phyloP scores from a whole-genome alignment of 2,329 filamentous ascomycete species.

The Aspergillus aculeatinus region DNA sequence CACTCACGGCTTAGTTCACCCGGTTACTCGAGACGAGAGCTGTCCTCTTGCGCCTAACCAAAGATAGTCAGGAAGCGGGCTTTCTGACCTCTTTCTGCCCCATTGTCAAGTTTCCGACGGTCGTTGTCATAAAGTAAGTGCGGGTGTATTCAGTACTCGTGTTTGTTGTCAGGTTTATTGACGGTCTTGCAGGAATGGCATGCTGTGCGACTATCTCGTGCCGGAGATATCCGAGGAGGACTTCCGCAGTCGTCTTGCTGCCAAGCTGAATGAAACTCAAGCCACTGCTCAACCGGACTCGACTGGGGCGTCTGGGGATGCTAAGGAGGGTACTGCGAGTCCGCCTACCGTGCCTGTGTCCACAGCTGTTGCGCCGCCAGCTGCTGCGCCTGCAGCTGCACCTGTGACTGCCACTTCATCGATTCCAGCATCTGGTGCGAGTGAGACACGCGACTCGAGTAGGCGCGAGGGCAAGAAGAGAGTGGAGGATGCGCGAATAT shows the following conservation, averaged over 20 bases:
- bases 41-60: conserved; percentile 67
- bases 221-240: conserved; percentile 64
- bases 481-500: not conserved
- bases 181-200: conserved; percentile 61
- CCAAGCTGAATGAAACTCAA: conserved; percentile 38
- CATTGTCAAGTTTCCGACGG: conserved; percentile 71
- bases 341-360: conserved; percentile 6
- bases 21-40: conserved; percentile 60
- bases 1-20: conserved; percentile 48
- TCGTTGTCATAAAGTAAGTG: conserved; percentile 72
- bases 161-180: conserved; percentile 6
- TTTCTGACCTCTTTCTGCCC: conserved; percentile 82
- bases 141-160: not conserved
- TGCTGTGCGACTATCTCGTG: conserved; percentile 73
- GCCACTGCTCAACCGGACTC: not conserved
- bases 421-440: not conserved
- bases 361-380: not conserved
- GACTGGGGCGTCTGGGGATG: not conserved
- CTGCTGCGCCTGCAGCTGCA: not conserved
- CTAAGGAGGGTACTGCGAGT: conserved; percentile 6
- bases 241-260: conserved; percentile 59
- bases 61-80: conserved; percentile 75
- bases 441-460: not conserved
- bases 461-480: conserved; percentile 4
- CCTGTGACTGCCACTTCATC: not conserved